These are phyloP conservation scores for Lichtheimia corymbifera DNA, from an alignment of 371 early-diverging fungal genomes.

Conservation along the genomic window DNA sequence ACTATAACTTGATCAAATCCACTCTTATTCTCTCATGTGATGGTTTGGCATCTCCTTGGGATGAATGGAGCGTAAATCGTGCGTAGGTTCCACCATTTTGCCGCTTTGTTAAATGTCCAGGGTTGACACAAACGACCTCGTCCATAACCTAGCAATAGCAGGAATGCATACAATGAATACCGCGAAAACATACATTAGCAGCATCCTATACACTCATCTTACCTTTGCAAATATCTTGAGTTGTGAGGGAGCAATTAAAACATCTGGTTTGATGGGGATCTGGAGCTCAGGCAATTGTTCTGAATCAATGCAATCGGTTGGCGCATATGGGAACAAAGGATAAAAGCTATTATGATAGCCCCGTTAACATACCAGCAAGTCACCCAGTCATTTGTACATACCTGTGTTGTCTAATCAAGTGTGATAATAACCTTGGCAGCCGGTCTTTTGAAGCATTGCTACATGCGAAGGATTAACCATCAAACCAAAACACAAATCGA, in stretches of 20 bases:
- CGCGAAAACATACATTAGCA: not conserved
- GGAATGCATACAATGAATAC: not conserved
- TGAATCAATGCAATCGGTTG: slow-evolving; percentile 60
- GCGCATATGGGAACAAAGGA: slow-evolving; percentile 75
- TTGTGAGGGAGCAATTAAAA: slow-evolving; percentile 76
- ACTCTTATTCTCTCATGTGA: slow-evolving; percentile 54
- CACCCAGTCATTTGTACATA: slow-evolving; percentile 19
- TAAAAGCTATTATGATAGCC: slow-evolving; percentile 56
- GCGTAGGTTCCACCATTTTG: slow-evolving; percentile 78
- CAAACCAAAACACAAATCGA: not conserved
- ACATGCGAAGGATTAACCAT: not conserved
- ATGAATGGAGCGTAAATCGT: slow-evolving; percentile 68
- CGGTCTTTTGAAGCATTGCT: slow-evolving; percentile 50
- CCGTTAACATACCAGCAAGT: too few relatives aligned
- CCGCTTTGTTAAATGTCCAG: slow-evolving; percentile 69
- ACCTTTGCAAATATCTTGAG: slow-evolving; percentile 67
- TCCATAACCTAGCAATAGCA: slow-evolving; percentile 47
- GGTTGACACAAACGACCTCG: slow-evolving; percentile 77
- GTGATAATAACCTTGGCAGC: slow-evolving; percentile 62
- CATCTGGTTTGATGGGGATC: slow-evolving; percentile 68
- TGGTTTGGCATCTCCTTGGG: slow-evolving; percentile 30
- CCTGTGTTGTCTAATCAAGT: slow-evolving; percentile 79
- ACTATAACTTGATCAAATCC: slow-evolving; percentile 63
- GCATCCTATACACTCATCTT: not conserved
- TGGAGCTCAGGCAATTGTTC: slow-evolving; percentile 49